These are phyloP conservation scores for Cubamyces lactineus DNA, from an alignment of 768 basidiomycete genomes.

Conservation along the genomic window DNA sequence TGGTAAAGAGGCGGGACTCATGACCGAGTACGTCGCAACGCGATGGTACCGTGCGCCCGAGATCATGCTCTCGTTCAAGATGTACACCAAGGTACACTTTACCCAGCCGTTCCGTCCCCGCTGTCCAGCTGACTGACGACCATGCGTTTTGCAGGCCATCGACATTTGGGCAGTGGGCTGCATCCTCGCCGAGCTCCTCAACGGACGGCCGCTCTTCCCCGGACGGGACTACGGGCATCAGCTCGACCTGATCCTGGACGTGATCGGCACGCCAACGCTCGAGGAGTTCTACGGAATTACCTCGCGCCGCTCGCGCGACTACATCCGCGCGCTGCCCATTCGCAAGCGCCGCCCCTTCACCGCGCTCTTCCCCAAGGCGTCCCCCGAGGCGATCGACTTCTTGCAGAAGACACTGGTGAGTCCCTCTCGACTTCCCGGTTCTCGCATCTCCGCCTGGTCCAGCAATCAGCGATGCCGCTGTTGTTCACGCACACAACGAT, in stretches of 20 bases:
- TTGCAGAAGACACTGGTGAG: conserved; percentile 68
- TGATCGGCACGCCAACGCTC: conserved; percentile 85
- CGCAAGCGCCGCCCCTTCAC: conserved; percentile 73
- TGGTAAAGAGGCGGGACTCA: conserved; percentile 66
- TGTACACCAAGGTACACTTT: conserved; percentile 67
- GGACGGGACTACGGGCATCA: conserved; percentile 89
- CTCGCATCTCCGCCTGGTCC: background rate
- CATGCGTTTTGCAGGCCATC: conserved; percentile 49
- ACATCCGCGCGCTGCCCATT: conserved; percentile 85
- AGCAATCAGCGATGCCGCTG: no score
- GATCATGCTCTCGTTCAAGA: conserved; percentile 94
- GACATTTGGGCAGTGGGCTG: conserved; percentile 79
- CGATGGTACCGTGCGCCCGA: conserved; percentile 94
- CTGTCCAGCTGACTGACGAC: background rate
- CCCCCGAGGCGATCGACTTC: conserved; percentile 72
- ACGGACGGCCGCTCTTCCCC: conserved; percentile 82
- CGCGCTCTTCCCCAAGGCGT: conserved; percentile 77
- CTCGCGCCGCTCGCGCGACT: conserved; percentile 81
- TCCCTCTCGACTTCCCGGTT: background rate
- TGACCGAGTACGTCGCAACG: conserved; percentile 90
- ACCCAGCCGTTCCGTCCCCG: background rate
- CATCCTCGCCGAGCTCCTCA: conserved; percentile 81
- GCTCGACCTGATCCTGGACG: conserved; percentile 84
- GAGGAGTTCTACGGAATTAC: conserved; percentile 94
- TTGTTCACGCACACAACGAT: background rate